Conservation (phyloP, 176 grass and related monocot species). For the Hordeum marinum region DNA sequence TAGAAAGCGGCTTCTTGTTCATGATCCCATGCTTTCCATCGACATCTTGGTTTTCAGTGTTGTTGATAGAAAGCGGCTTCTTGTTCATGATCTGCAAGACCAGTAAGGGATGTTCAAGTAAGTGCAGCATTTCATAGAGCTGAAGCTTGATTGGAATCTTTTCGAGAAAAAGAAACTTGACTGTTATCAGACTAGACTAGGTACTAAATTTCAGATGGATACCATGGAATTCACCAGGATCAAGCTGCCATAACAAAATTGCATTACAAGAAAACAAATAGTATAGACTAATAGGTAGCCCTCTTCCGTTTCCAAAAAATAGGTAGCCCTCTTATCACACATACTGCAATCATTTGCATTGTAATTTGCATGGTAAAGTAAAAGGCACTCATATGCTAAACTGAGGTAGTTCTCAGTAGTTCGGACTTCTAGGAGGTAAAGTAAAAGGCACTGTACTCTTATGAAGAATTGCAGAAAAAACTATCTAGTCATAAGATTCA, state of each 20-base stretch:
- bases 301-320: too few species aligned
- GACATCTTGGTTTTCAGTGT: constrained; percentile 19
- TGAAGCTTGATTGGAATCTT: background rate
- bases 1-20: background rate
- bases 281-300: background rate
- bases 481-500: background rate
- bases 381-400: background rate
- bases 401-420: background rate
- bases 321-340: too few species aligned
- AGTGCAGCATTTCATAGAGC: background rate
- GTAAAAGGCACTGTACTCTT: background rate
- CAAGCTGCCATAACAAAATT: background rate
- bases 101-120: background rate
- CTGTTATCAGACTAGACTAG: background rate
- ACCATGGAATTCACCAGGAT: background rate
- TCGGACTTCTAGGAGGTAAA: background rate
- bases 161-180: background rate
- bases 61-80: background rate
- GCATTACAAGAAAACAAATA: background rate
- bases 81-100: constrained; percentile 9
- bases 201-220: background rate
- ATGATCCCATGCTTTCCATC: constrained; percentile 27
- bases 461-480: background rate
- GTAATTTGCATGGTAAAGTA: background rate
- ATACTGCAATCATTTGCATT: background rate